Base-by-base conservation (phyloP, 306 rosid species). In the Carpinus fangiana region DNA sequence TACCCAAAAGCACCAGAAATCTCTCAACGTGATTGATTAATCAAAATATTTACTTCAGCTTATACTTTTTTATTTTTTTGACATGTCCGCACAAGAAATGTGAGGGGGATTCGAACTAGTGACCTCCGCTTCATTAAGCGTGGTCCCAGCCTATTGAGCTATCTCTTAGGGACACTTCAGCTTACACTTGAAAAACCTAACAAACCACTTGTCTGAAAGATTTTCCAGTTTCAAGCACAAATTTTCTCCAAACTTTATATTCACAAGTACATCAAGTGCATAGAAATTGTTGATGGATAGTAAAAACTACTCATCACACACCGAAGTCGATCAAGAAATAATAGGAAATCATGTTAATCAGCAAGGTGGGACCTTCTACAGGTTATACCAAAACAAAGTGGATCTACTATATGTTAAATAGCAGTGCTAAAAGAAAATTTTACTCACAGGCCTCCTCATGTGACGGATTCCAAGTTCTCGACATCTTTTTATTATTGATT, bases 371-470 rank as follows among this genome's bases (percentile, higher is more conserved):
- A 55, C 75, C 21, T 46, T 79, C 72, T 60, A 20, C 41, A 70
- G 26, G 66, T 70, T 34, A 50, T 70, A 34, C 62, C 48, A 56
- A 41, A 67, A 31, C 34, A 7, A 28, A 18, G 8, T 31, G 78
- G 18, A 78, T 54, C 12, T 50, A 50, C 55, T 48, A 8, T 60
- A 43, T 54, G 48, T 73, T 79, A 48, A 34, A 70, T 41, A 62
- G 75, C 69, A 45, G 43, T 74, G 55, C 73, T 43, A 17, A 3
- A 46, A 76, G 70, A 53, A 13, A 50, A 68, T 46, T n/a, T 53
- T 69, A 65, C 91, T 86, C 76, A 95, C 98, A 18, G 97, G 98
- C 78, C 90, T 84, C 86, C 97, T 90, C 90, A 83, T 91, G 84
- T 92, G 98, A 68, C 83, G 85, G 75, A 95, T 89, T 73, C 90